Percentiles rank a stretch among this genome's conserved stretches.
phyloP scores from a whole-genome alignment of 495 filamentous ascomycete genomes.

The Hypoxylon fuscum region DNA sequence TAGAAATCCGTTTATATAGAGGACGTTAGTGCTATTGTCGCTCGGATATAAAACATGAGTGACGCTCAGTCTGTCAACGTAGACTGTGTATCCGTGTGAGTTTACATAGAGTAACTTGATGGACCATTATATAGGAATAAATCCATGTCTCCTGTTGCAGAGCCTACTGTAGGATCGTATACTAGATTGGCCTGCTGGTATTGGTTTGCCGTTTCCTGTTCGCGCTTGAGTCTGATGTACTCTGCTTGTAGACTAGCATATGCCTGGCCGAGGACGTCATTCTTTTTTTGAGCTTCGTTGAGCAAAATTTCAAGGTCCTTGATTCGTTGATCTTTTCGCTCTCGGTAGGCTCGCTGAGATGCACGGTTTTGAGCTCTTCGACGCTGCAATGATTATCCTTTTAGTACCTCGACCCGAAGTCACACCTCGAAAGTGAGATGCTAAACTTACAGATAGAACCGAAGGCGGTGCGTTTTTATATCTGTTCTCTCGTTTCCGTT shows the following conservation, averaged over 20 bases:
- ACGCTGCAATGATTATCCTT: constrained; percentile 47
- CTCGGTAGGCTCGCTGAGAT: constrained; percentile 81
- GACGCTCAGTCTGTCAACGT: background rate
- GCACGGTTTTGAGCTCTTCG: constrained; percentile 67
- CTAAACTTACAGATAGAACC: constrained; percentile 54
- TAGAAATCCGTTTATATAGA: no score
- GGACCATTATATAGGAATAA: constrained; percentile 32
- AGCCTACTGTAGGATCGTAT: constrained; percentile 32
- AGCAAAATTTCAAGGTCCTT: constrained; percentile 83
- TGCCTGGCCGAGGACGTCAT: constrained; percentile 53
- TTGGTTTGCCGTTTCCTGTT: constrained; percentile 32
- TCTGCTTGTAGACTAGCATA: constrained; percentile 53
- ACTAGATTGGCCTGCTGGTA: constrained; percentile 28
- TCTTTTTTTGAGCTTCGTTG: constrained; percentile 58
- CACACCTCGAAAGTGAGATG: background rate
- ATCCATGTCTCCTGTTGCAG: constrained; percentile 27
- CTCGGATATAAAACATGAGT: background rate
- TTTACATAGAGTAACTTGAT: constrained; percentile 24
- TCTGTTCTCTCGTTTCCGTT: constrained; percentile 59
- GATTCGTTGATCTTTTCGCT: constrained; percentile 84
- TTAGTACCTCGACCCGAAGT: constrained; percentile 30
- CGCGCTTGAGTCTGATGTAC: constrained; percentile 50
- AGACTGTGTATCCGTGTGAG: background rate
- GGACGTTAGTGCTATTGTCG: background rate
- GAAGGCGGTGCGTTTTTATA: constrained; percentile 61